A percentile compares a stretch with the other conserved stretches of the same genome.
Conservation (phyloP, 371 early-diverging fungal species). For the Rhizomucor miehei region DNA sequence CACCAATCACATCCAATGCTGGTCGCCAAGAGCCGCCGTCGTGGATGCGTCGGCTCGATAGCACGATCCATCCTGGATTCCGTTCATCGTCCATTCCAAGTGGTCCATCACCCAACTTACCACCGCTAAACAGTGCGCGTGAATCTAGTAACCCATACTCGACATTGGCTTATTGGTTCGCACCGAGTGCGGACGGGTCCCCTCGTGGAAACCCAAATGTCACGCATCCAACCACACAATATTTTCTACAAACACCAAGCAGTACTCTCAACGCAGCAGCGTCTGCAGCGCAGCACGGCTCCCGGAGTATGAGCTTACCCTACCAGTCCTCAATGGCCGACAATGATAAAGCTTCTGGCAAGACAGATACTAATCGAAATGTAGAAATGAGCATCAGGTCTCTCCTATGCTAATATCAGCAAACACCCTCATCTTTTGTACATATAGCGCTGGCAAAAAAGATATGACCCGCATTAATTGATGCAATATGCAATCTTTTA, state of each 20-base stretch:
- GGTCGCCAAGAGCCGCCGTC: constrained; percentile 1
- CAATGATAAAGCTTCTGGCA: constrained; percentile 21
- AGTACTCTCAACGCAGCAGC: constrained; percentile 43
- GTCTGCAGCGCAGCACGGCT: constrained; percentile 26
- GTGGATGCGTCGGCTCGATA: not conserved
- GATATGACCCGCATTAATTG: too few relatives aligned
- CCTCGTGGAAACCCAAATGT: constrained; percentile 16
- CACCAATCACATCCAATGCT: constrained; percentile 23
- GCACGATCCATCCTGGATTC: not conserved
- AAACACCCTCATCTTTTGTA: not conserved
- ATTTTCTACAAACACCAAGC: constrained; percentile 43
- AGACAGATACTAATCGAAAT: constrained; percentile 18
- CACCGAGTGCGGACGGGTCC: constrained; percentile 17
- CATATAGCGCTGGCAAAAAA: too few relatives aligned
- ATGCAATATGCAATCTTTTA: too few relatives aligned
- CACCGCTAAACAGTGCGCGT: constrained; percentile 8
- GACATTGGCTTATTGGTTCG: constrained; percentile 18
- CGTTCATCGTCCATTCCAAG: constrained; percentile 1
- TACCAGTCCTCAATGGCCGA: constrained; percentile 13
- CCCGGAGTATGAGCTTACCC: constrained; percentile 12
- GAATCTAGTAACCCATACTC: constrained; percentile 16
- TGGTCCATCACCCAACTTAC: not conserved
- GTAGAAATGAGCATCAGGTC: constrained; percentile 27
- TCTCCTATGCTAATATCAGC: constrained; percentile 10
- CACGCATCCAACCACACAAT: constrained; percentile 44